Conservation (phyloP, 1,284 basidiomycete species). For the Pseudozyma sp. region DNA sequence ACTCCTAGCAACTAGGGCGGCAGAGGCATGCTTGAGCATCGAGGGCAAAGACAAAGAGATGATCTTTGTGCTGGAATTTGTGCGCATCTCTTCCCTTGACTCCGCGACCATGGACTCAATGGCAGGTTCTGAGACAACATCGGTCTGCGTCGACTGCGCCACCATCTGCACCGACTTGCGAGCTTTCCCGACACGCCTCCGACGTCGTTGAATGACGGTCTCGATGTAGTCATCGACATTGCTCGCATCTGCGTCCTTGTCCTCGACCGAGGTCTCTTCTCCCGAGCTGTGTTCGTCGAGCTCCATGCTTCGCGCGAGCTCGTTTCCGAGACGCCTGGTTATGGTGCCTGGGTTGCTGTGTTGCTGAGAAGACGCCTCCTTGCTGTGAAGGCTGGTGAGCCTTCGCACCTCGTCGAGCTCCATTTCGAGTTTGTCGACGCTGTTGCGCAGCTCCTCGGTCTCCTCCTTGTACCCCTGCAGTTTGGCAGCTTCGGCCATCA, state of each 20-base stretch:
- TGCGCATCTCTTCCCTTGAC: background rate
- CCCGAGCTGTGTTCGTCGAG: constrained; percentile 31
- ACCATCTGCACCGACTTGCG: constrained; percentile 41
- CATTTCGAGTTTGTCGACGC: constrained; percentile 47
- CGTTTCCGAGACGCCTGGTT: constrained; percentile 36
- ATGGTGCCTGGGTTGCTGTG: constrained; percentile 37
- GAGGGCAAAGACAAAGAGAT: background rate
- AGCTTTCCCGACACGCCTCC: constrained; percentile 40
- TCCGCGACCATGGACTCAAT: background rate
- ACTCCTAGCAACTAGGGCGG: constrained; percentile 12
- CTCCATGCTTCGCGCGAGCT: constrained; percentile 42
- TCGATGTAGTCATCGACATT: constrained; percentile 50
- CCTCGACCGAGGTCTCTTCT: constrained; percentile 47
- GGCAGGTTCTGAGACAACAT: constrained; percentile 12
- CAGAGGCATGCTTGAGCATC: background rate
- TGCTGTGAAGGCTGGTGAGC: constrained; percentile 33
- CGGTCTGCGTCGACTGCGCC: constrained; percentile 41
- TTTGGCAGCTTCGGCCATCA: constrained; percentile 21
- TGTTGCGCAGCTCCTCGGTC: constrained; percentile 24
- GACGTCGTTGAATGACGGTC: constrained; percentile 46
- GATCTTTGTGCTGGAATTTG: background rate
- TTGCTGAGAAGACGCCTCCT: constrained; percentile 65
- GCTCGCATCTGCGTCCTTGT: constrained; percentile 37
- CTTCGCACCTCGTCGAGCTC: constrained; percentile 44
- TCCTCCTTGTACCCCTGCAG: constrained; percentile 43